These are phyloP conservation scores for Fonsecaea multimorphosa DNA, from an alignment of 2,329 filamentous ascomycete genomes.

Conservation along the genomic window DNA sequence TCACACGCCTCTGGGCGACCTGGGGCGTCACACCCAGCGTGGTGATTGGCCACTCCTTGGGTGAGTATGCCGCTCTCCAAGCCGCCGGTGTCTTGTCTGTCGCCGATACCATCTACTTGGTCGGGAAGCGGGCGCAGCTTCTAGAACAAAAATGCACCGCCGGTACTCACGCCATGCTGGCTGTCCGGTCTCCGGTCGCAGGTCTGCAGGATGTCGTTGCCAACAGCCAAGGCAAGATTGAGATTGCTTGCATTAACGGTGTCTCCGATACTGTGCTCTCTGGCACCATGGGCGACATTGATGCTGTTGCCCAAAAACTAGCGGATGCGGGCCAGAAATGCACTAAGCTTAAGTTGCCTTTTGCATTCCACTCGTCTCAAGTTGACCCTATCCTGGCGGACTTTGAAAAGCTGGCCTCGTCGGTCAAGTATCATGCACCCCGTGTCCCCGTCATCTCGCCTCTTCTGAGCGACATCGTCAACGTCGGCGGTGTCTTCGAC, in stretches of 20 bases:
- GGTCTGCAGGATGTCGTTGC: conserved; percentile 43
- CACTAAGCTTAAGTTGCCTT: conserved; percentile 52
- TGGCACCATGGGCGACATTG: conserved; percentile 47
- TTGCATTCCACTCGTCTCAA: conserved; percentile 56
- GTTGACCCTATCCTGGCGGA: conserved; percentile 54
- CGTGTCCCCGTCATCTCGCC: conserved; percentile 54
- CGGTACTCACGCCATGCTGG: conserved; percentile 54
- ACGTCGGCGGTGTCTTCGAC: conserved; percentile 46
- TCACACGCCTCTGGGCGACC: conserved; percentile 46
- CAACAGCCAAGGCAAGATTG: conserved; percentile 40
- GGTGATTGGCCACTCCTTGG: conserved; percentile 52
- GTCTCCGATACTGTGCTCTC: conserved; percentile 54
- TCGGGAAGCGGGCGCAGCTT: conserved; percentile 50
- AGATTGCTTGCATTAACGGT: conserved; percentile 52
- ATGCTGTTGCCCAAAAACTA: conserved; percentile 46
- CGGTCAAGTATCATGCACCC: conserved; percentile 49
- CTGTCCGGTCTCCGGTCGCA: conserved; percentile 48
- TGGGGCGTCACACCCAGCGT: conserved; percentile 48
- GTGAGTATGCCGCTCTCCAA: conserved; percentile 51
- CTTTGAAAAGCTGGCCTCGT: conserved; percentile 47
- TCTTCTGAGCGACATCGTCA: conserved; percentile 52
- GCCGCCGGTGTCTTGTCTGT: conserved; percentile 48
- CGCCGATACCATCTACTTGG: conserved; percentile 49
- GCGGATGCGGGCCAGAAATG: conserved; percentile 48
- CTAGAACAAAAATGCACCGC: conserved; percentile 49